Evolutionary conservation across 768 basidiomycete genomes (phyloP), one percentile per base, ranked within the genome.

Genomic region (Tulasnella sp.): DNA sequence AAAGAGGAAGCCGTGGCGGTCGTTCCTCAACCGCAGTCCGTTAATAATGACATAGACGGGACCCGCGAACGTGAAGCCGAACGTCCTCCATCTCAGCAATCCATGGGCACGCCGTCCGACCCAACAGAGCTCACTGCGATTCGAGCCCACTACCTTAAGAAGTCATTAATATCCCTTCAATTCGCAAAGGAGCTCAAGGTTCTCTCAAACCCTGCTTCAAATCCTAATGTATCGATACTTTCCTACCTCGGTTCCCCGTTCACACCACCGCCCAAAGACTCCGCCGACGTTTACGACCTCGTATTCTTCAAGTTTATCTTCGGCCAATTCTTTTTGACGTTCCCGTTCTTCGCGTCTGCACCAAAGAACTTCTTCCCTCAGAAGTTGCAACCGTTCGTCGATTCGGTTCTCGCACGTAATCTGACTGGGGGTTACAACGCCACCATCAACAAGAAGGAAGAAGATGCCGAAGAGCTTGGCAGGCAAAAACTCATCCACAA

Each of bases 141-240:
- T 64, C 90, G 95, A 52, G 94, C 95, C 4, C 97, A 99, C 79
- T 99, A 99, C 81, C 91, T 99, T 79, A 99, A 98, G 84, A 98
- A 98, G 80, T 86, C 92, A 19, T 88, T 99, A 71, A 85, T 98
- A 59, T 87, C 90, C 76, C 88, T 98, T 67, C 89, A 98, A 79
- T 88, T 98, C 76, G 81, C 83, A 76, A 82, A 81, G n/a, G 97
- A 99, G 80, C 85, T 98, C 74, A 83, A 87, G 73, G 82, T 82
- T 26, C 83, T 94, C 75, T 73, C 87, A 11, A 82, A 85, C 5
- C 81, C 85, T 0, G 77, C 82, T 0, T 77, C 82, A 22, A 81
- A 81, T 63, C 75, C 75, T 12, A 84, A 83, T 68, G 77, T 84
- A 5, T 90, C 89, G 26, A 84, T 93, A 0, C 85, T 98, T 71